phyloP scores from a whole-genome alignment of 192 early-diverging fungal species.

The Podochytrium sp. region DNA sequence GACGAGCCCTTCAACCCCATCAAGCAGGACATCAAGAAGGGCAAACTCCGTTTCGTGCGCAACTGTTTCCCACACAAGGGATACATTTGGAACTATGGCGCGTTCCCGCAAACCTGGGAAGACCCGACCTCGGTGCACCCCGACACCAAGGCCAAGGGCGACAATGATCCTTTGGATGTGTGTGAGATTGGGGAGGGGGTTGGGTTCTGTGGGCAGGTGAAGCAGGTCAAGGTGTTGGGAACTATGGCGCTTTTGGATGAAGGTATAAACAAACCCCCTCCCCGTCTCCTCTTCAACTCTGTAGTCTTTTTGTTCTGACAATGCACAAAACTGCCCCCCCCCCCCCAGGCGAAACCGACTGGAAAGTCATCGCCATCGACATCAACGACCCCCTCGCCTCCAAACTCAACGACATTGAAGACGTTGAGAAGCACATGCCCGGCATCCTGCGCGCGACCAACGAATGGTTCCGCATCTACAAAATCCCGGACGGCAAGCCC shows the following conservation, averaged over 20 bases:
- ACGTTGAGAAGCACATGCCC: slow-evolving; percentile 96
- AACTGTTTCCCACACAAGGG: slow-evolving; percentile 99
- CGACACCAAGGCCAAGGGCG: slow-evolving; percentile 95
- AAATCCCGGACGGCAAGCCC: slow-evolving; percentile 99
- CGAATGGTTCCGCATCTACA: slow-evolving; percentile 99
- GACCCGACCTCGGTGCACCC: slow-evolving; percentile 87
- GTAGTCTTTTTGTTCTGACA: too few relatives aligned
- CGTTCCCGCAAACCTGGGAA: slow-evolving; percentile 99
- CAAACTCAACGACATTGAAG: slow-evolving; percentile 98
- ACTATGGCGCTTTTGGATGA: slow-evolving; percentile 99
- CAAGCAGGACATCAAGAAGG: slow-evolving; percentile 99
- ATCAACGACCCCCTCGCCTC: slow-evolving; percentile 94
- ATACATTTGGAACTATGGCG: slow-evolving; percentile 99
- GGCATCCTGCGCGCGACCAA: slow-evolving; percentile 95
- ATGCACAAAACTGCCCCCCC: too few relatives aligned
- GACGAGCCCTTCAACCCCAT: slow-evolving; percentile 98
- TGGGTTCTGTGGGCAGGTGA: slow-evolving; percentile 91
- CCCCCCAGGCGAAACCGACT: slow-evolving; percentile 88
- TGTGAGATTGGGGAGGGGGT: slow-evolving; percentile 97
- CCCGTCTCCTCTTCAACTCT: too few relatives aligned
- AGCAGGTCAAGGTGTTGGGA: slow-evolving; percentile 99
- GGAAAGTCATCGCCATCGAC: slow-evolving; percentile 99
- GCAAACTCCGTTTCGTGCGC: slow-evolving; percentile 96
- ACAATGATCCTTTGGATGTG: slow-evolving; percentile 98
- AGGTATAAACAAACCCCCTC: slow-evolving; percentile 49